Conservation (phyloP, 352 stramenopile species). For the Pythium phragmiticola region DNA sequence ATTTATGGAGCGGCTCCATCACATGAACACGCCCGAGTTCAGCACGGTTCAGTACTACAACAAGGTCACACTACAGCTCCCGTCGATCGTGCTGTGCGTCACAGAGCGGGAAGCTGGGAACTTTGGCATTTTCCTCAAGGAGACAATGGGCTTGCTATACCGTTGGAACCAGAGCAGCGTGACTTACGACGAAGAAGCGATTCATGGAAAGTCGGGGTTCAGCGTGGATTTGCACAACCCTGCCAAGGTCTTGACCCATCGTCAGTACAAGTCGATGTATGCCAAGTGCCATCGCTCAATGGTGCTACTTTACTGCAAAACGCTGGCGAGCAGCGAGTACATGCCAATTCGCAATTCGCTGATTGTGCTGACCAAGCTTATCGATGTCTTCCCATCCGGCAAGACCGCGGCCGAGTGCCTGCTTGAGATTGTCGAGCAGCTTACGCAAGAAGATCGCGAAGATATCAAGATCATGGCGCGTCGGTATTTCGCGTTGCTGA, state of each 20-base stretch:
- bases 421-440: slow-evolving; percentile 57
- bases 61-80: slow-evolving; percentile 75
- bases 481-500: slow-evolving; percentile 81
- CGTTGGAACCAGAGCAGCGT: slow-evolving; percentile 79
- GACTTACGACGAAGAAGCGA: slow-evolving; percentile 78
- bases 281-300: slow-evolving; percentile 73
- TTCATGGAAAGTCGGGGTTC: slow-evolving; percentile 73
- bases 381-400: slow-evolving; percentile 78
- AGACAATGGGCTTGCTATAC: slow-evolving; percentile 64
- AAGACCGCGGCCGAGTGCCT: slow-evolving; percentile 58
- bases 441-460: slow-evolving; percentile 82
- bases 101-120: slow-evolving; percentile 85
- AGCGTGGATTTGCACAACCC: slow-evolving; percentile 69
- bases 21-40: slow-evolving; percentile 68
- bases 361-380: slow-evolving; percentile 87
- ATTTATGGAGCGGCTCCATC: slow-evolving; percentile 82
- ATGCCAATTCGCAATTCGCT: slow-evolving; percentile 87
- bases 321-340: slow-evolving; percentile 67
- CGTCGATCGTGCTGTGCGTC: slow-evolving; percentile 73
- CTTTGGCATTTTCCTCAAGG: slow-evolving; percentile 86
- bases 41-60: slow-evolving; percentile 83
- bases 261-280: slow-evolving; percentile 78
- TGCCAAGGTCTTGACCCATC: slow-evolving; percentile 52
- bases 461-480: slow-evolving; percentile 91
- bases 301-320: slow-evolving; percentile 60